Base-by-base conservation (phyloP, 352 stramenopile species). In the Phytophthora citricola region DNA sequence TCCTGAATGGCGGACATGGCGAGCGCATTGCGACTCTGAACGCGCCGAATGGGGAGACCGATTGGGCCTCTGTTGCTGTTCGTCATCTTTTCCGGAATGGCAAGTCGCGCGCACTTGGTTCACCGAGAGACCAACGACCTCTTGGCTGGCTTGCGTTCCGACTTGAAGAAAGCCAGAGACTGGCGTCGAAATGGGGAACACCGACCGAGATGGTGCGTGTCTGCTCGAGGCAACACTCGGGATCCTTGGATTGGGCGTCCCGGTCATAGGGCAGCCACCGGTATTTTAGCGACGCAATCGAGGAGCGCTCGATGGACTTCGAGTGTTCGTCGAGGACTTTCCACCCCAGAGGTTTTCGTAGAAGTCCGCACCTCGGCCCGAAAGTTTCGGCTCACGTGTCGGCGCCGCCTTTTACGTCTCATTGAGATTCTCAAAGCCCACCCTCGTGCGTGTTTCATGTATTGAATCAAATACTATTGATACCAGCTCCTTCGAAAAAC, bases 1-100 rank as follows among this genome's bases (percentile, higher is more conserved):
- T 76, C 68, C 36, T 76, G 52, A 24, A 76, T 76, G 11, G 63
- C 68, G 20, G 68, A 76, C 68, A 76, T 73, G 46, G 59, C 63
- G 24, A 76, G 63, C 41, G 63, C 63, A 73, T 66, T 73, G 52
- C 68, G 68, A 54, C 47, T 70, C 17, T 66, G 52, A 7, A 55
- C 58, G 29, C 58, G 68, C 11, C 53, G 31, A 22, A 76, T 34
- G 3, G 68, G 68, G 41, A 76, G 64, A 15, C 68, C 68, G 31
- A 76, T 76, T 14, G 32, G 63, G 38, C 68, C 68, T 73, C 47
- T 73, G 17, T 57, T 63, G 52, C 32, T 46, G 40, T 56, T 71
- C 1, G 26, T 46, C 69, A 76, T 76, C 36, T 41, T 58, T 71
- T 64, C 17, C 26, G 14, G 41, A 76, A 71, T 76, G 63, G 26